phyloP scores from a whole-genome alignment of 305 asterid species.

The Fraxinus velutina region DNA sequence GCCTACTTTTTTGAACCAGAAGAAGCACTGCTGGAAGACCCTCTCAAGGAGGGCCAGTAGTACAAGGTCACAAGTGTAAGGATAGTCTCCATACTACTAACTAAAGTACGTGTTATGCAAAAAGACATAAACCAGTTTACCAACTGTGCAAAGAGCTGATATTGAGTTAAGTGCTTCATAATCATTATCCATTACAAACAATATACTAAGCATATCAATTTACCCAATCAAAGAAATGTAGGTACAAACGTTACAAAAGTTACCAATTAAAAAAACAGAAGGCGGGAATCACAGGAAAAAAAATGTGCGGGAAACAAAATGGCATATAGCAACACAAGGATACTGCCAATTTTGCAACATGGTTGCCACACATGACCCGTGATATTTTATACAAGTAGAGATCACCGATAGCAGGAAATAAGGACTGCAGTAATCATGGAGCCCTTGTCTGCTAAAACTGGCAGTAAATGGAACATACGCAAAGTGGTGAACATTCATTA shows the following conservation, averaged over 20 bases:
- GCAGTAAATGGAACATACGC: background rate
- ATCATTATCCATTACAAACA: slow-evolving; percentile 9
- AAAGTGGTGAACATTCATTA: background rate
- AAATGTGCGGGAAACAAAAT: background rate
- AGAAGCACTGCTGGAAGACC: slow-evolving; percentile 31
- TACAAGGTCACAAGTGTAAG: slow-evolving; percentile 75
- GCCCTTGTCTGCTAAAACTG: slow-evolving; percentile 55
- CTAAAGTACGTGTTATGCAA: slow-evolving; percentile 84
- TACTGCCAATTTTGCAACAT: slow-evolving; percentile 75
- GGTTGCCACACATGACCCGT: slow-evolving; percentile 52
- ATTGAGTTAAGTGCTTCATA: slow-evolving; percentile 52
- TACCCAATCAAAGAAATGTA: background rate
- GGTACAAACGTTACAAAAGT: background rate
- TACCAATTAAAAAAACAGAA: slow-evolving; percentile 2
- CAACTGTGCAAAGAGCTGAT: slow-evolving; percentile 74
- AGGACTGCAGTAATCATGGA: slow-evolving; percentile 71
- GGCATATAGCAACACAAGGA: slow-evolving; percentile 23
- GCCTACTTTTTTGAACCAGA: slow-evolving; percentile 60
- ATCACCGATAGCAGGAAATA: slow-evolving; percentile 73
- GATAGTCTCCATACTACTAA: slow-evolving; percentile 82
- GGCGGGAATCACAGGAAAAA: background rate
- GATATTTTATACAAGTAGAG: slow-evolving; percentile 67
- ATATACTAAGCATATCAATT: background rate
- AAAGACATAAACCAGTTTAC: slow-evolving; percentile 94
- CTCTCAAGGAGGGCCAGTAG: slow-evolving; percentile 87